These are phyloP conservation scores for Microsporum audouinii DNA, from an alignment of 2,329 filamentous ascomycete species.

Conservation along the genomic window DNA sequence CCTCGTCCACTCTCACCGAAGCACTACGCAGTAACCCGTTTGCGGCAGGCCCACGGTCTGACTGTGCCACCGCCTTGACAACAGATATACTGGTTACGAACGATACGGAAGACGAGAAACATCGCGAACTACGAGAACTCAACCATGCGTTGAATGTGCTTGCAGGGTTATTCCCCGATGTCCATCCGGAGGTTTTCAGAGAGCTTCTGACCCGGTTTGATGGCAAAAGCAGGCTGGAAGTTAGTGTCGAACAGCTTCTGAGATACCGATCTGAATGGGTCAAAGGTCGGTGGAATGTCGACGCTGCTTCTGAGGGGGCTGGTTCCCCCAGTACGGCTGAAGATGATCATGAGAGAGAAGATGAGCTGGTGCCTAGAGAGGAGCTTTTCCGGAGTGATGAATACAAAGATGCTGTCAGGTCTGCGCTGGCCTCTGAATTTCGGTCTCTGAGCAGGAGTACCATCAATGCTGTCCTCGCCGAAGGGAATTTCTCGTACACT, in stretches of 20 bases:
- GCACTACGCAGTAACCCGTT: slow-evolving; percentile 35
- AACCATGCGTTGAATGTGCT: slow-evolving; percentile 34
- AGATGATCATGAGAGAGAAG: slow-evolving; percentile 3
- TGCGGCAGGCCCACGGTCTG: slow-evolving; percentile 11
- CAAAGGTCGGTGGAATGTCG: slow-evolving; percentile 35
- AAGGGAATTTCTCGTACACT: slow-evolving; percentile 37
- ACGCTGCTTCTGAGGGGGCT: slow-evolving; percentile 7
- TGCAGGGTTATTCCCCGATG: slow-evolving; percentile 35
- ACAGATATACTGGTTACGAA: slow-evolving; percentile 11
- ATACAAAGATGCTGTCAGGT: slow-evolving; percentile 34
- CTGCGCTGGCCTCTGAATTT: slow-evolving; percentile 34
- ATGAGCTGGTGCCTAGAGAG: slow-evolving; percentile 25
- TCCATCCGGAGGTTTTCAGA: slow-evolving; percentile 38
- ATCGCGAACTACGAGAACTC: slow-evolving; percentile 28
- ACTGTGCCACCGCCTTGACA: slow-evolving; percentile 4
- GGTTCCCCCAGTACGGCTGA: slow-evolving; percentile 5
- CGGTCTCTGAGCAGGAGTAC: slow-evolving; percentile 33
- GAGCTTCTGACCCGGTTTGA: slow-evolving; percentile 38
- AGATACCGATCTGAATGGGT: slow-evolving; percentile 39
- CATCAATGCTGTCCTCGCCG: slow-evolving; percentile 38
- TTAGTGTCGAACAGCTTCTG: slow-evolving; percentile 38
- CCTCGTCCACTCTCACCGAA: slow-evolving; percentile 30
- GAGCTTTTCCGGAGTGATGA: slow-evolving; percentile 35
- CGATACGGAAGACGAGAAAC: slow-evolving; percentile 22
- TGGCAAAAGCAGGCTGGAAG: slow-evolving; percentile 35